Evolutionary conservation across 2,329 filamentous ascomycete genomes (phyloP).

Genomic region (Neophaeococcomyces mojaviensis): DNA sequence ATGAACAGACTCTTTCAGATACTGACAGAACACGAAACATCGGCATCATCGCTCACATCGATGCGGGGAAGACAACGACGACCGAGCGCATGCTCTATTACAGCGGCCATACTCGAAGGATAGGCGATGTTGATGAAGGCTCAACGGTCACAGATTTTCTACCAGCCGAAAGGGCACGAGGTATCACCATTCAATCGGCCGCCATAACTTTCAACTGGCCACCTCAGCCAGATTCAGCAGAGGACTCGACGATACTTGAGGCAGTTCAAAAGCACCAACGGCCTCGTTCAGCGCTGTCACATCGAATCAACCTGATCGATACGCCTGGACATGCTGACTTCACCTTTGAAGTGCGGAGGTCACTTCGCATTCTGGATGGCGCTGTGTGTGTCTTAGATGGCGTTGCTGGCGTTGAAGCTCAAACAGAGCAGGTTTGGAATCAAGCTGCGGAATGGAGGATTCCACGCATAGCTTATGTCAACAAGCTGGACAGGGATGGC

Average conservation of each 20-base stretch:
- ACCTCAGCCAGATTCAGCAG: slow-evolving; percentile 35
- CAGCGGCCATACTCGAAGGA: slow-evolving; percentile 76
- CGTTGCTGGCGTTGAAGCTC: slow-evolving; percentile 89
- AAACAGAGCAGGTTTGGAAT: slow-evolving; percentile 92
- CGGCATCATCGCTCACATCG: slow-evolving; percentile 96
- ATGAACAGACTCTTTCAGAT: slow-evolving; percentile 16
- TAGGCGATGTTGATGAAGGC: slow-evolving; percentile 93
- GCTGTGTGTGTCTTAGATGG: slow-evolving; percentile 90
- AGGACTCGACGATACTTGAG: slow-evolving; percentile 26
- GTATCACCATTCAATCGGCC: slow-evolving; percentile 96
- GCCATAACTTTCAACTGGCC: slow-evolving; percentile 96
- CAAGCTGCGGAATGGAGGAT: slow-evolving; percentile 82
- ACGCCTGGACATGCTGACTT: slow-evolving; percentile 97
- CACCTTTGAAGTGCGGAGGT: slow-evolving; percentile 90
- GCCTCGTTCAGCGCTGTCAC: slow-evolving; percentile 47
- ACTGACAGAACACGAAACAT: slow-evolving; percentile 77
- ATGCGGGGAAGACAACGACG: slow-evolving; percentile 97
- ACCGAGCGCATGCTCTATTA: slow-evolving; percentile 99
- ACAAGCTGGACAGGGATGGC: slow-evolving; percentile 78
- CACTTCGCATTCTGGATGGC: slow-evolving; percentile 77
- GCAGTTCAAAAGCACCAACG: slow-evolving; percentile 19
- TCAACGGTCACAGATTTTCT: slow-evolving; percentile 97
- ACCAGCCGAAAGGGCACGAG: slow-evolving; percentile 80
- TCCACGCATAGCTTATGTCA: slow-evolving; percentile 72
- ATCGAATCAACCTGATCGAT: slow-evolving; percentile 87